Base-by-base conservation (phyloP, 176 grass and related monocot species). In the Oryza glaberrima region DNA sequence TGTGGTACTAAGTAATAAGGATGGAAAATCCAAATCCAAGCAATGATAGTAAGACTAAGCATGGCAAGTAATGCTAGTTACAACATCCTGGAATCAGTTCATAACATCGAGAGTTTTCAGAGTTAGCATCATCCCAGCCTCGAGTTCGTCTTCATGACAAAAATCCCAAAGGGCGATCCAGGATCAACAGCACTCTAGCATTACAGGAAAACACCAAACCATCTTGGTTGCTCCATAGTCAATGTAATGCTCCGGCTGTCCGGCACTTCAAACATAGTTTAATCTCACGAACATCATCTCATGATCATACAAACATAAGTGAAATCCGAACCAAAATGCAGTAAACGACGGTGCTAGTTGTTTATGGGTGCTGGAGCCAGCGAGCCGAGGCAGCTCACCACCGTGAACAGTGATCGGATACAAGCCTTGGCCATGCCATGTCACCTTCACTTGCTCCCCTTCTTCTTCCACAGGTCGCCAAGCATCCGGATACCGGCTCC, bases 381-480 rank as follows among this genome's bases (percentile, higher is more conserved):
- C 68, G 72, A 48, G 67, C 41, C 3, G 77, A 84, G 73, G 75
- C 32, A 83, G 84, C 89, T 84, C 84, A 58, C 75, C 61, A 45
- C 16, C 67, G 58, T 30, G 10, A 73, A 38, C 49, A 3, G 23
- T 19, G 41, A 81, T 28, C 43, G 11, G 23, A 34, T 4, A 38
- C 30, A 23, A 84, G 41, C 60, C 48, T 15, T 26, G 6, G 52
- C 6, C 70, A 74, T 20, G 47, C 63, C 8, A 52, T 7, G 66
- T 20, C 67, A 11, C 1, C n/a, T 73, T 90, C 70, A 86, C 67
- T 94, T 92, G 77, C 28, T 90, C 6, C 89, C 85, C 65, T 91
- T 95, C 91, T 98, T 98, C 88, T 87, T 98, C 96, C 96, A 98
- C 36, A 98, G 83, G 44, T 98, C 96, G 20, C 93, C 93, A n/a